Base-by-base conservation (phyloP, 169 alveolate genomes). In the Cryptosporidium andersoni region DNA sequence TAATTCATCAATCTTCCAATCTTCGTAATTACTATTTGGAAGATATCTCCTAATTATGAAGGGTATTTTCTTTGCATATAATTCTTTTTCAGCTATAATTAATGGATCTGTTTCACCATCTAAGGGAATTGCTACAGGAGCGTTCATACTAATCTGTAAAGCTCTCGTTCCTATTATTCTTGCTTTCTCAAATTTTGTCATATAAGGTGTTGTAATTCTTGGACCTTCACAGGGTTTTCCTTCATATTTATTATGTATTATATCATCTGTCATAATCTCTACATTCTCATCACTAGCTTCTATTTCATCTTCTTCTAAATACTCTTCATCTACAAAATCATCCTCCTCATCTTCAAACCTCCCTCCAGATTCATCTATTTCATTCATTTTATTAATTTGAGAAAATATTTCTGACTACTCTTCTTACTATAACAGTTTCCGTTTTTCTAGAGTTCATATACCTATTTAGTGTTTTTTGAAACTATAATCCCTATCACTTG, bases 121-220 rank as follows among this genome's bases (percentile, higher is more conserved):
- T 8, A 95, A 89, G 11, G 96, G 96, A 3, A 93, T 94, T 66
- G 97, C 93, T 51, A 97, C 94, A 3, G 99, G 99, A 37, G 99
- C 99, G 92, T 97, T 96, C 93, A 97, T 93, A 81, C 99, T 95
- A 64, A 98, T 98, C 89, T 98, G 99, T 63, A 98, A 91, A 12
- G 99, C 99, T 66, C 99, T 91, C 0, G 99, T 98, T 9, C 99
- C 99, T 51, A 98, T 94, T 56, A 98, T 93, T 88, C 99, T 95
- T 14, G 99, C 99, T 92, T 96, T 96, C 93, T 98, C 99, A 91
- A 96, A 98, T 92, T 97, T 97, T 37, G 99, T 97, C 93, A 97
- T 90, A 91, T 93, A 96, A 11, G 98, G 98, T 8, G 98, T 94
- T 7, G 99, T 96, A 45, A 92, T 94, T 80, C 97, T 81, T 52